Conservation (phyloP, 345 rosid genomes). For the Microthlaspi erraticum region DNA sequence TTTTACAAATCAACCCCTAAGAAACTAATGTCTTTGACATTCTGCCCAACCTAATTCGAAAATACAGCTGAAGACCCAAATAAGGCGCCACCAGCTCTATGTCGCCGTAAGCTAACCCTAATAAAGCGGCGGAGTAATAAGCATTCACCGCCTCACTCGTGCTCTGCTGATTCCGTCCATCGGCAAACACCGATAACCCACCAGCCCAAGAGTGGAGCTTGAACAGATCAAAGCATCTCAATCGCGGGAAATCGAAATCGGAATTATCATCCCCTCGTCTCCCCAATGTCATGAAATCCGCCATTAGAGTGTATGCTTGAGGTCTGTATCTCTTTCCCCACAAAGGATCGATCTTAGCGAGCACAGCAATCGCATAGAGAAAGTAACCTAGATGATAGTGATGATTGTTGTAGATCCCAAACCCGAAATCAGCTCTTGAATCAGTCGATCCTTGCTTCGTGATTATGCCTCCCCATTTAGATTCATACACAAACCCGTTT, state of each 20-base stretch:
- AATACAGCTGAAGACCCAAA: no score
- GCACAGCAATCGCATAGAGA: conserved; percentile 81
- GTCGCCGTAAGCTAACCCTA: conserved; percentile 95
- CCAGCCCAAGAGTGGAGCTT: conserved; percentile 97
- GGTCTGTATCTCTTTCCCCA: conserved; percentile 85
- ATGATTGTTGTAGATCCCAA: conserved; percentile 74
- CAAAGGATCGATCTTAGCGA: conserved; percentile 72
- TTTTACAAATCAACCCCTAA: no score
- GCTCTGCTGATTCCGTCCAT: conserved; percentile 86
- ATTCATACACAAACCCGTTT: conserved; percentile 80
- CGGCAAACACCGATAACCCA: conserved; percentile 76
- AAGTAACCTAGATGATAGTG: conserved; percentile 90
- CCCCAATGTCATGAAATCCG: conserved; percentile 81
- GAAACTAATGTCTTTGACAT: no score
- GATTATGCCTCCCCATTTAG: conserved; percentile 89
- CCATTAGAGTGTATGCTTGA: conserved; percentile 84
- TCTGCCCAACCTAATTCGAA: no score
- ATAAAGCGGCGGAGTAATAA: conserved; percentile 85
- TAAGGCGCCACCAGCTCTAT: conserved; percentile 59
- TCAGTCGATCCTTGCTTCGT: conserved; percentile 67
- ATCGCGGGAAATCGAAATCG: conserved; percentile 52
- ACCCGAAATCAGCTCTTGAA: conserved; percentile 78
- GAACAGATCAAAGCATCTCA: conserved; percentile 85
- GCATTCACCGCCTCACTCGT: conserved; percentile 91
- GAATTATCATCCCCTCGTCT: conserved; percentile 45